A percentile compares a stretch with the other conserved stretches of the same genome.
Conservation (phyloP, 495 filamentous ascomycete species). For the Xylaria venustula region DNA sequence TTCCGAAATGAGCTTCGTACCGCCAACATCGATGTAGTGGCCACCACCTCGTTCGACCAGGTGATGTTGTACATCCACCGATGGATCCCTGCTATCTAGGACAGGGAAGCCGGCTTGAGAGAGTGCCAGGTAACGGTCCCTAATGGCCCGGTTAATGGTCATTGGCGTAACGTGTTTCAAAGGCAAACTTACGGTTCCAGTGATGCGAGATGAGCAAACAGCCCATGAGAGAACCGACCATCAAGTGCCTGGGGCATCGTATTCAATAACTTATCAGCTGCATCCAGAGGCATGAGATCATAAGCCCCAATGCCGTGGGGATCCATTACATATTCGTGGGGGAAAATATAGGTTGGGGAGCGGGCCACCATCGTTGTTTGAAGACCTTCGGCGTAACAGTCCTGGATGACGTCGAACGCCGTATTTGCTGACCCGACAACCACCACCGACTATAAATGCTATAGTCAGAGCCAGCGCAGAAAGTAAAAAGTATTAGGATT, state of each 20-base stretch:
- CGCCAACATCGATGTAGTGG: slow-evolving; percentile 35
- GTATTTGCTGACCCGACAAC: slow-evolving; percentile 39
- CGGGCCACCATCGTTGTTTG: slow-evolving; percentile 31
- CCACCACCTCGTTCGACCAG: slow-evolving; percentile 32
- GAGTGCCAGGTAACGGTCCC: slow-evolving; percentile 25
- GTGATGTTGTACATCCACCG: slow-evolving; percentile 18
- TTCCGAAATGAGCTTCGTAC: slow-evolving; percentile 19
- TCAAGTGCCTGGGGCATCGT: slow-evolving; percentile 20
- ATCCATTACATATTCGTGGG: slow-evolving; percentile 20
- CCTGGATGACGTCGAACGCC: slow-evolving; percentile 35
- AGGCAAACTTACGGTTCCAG: slow-evolving; percentile 22
- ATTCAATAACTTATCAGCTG: slow-evolving; percentile 21
- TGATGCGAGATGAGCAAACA: slow-evolving; percentile 15
- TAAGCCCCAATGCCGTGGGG: slow-evolving; percentile 20
- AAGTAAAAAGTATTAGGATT: neutral
- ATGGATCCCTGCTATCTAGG: slow-evolving; percentile 22
- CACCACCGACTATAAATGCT: slow-evolving; percentile 35
- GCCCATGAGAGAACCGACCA: slow-evolving; percentile 7
- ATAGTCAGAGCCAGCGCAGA: neutral
- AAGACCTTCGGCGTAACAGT: slow-evolving; percentile 26
- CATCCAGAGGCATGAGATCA: slow-evolving; percentile 15
- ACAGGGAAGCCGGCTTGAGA: slow-evolving; percentile 31
- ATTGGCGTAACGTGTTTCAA: neutral
- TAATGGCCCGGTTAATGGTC: neutral
- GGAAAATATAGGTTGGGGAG: slow-evolving; percentile 37